Conservation (phyloP, 108 stramenopile genomes). For the Cyclotella cryptica region DNA sequence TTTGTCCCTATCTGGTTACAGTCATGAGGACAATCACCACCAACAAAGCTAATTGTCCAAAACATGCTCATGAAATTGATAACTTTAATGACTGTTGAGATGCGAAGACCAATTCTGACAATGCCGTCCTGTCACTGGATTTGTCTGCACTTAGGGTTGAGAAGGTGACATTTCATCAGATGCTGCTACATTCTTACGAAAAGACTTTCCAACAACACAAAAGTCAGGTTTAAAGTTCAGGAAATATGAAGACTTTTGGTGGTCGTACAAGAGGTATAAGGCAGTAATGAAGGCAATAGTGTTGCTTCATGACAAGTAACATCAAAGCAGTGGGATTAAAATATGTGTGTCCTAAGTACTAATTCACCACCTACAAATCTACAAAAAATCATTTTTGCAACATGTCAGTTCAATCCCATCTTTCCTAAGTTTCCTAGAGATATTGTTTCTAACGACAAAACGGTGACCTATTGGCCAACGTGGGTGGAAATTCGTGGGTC, state of each 20-base stretch:
- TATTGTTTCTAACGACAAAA: too few relatives aligned
- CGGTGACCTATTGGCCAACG: slow-evolving; percentile 1
- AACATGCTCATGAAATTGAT: slow-evolving; percentile 3
- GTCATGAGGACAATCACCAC: slow-evolving; percentile 19
- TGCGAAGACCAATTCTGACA: neutral
- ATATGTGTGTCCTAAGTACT: neutral
- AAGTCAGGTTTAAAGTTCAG: slow-evolving; percentile 89
- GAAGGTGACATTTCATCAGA: slow-evolving; percentile 87
- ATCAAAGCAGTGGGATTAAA: neutral
- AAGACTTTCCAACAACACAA: slow-evolving; percentile 84
- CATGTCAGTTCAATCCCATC: too few relatives aligned
- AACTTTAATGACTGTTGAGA: neutral
- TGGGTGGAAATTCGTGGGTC: slow-evolving; percentile 7
- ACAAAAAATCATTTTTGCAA: too few relatives aligned
- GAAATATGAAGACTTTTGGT: slow-evolving; percentile 90
- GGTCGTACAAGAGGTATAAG: slow-evolving; percentile 89
- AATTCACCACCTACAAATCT: too few relatives aligned
- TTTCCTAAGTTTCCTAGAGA: too few relatives aligned
- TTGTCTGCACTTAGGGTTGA: slow-evolving; percentile 80
- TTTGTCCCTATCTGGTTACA: slow-evolving; percentile 21
- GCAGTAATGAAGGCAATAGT: slow-evolving; percentile 90
- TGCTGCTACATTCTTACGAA: slow-evolving; percentile 89
- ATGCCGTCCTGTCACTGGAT: slow-evolving; percentile 58
- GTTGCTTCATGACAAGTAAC: slow-evolving; percentile 39
- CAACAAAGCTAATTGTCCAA: slow-evolving; percentile 8